Base-by-base conservation (phyloP, 371 early-diverging fungal species). In the Rhizopus sp. region DNA sequence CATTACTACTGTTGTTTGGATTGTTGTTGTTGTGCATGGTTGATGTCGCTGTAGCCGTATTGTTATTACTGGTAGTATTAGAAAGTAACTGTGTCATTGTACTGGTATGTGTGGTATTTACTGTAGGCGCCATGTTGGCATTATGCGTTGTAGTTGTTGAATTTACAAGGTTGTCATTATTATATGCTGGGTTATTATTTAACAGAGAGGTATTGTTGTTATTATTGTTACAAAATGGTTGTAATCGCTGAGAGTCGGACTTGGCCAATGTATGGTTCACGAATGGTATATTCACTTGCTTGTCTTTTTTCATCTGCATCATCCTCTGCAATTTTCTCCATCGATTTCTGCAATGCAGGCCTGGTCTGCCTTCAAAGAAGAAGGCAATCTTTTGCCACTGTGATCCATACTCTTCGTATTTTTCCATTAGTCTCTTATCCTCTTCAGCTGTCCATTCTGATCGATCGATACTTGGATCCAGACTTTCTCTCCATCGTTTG, bases 371-470 rank as follows among this genome's bases (percentile, higher is more conserved):
- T 33, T 87, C 87, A 61, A 92, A 90, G n/a, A 80, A 88, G 10
- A 81, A 72, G 1, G 91, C 85, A 42, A 92, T 92, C 54, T 88
- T 86, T 67, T 90, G 89, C 92, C 92, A 92, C 60, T 90, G 89
- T 31, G 87, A 88, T 8, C 92, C 92, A 46, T 74, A 83, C 54
- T 89, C 86, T 29, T 75, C 77, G 51, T 82, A 88, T 63, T 85
- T 85, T 29, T 83, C 74, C 64, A 83, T 70, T 31, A 94, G 63
- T 3, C 83, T 56, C 2, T 62, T 64, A 66, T 93, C 95, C 49
- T 94, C 95, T 23, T 81, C 82, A 1, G 78, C 60, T 6, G 88
- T 86, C 95, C 95, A 94, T 31, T 83, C 84, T 5, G 87, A 84
- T 23, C 87, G 75, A 53, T 89, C 86, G 38, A 92, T 91, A 31